Evolutionary conservation across 495 filamentous ascomycete genomes (phyloP).

Genomic region (Chaetomium tenue): DNA sequence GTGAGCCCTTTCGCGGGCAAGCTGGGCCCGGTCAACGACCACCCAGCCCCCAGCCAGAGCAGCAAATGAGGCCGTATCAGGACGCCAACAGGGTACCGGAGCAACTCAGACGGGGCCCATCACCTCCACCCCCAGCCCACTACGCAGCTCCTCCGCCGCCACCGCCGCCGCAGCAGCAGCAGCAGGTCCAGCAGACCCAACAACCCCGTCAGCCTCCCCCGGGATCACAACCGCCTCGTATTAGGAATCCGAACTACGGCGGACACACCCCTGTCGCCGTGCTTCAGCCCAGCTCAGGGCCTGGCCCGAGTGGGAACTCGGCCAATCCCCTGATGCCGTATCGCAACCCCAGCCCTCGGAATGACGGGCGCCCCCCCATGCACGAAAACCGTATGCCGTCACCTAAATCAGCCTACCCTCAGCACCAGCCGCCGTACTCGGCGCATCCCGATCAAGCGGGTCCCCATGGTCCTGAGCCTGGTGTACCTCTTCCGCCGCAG

Average conservation of each 20-base stretch:
- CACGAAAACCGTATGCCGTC: slow-evolving; percentile 83
- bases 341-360: slow-evolving; percentile 72
- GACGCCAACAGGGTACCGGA: slow-evolving; percentile 59
- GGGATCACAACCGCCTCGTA: slow-evolving; percentile 45
- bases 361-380: slow-evolving; percentile 71
- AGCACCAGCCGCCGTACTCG: slow-evolving; percentile 72
- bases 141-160: slow-evolving; percentile 59
- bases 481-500: slow-evolving; percentile 70
- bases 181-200: slow-evolving; percentile 36
- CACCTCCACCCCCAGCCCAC: slow-evolving; percentile 53
- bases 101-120: slow-evolving; percentile 42
- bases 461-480: slow-evolving; percentile 68
- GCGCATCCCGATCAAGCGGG: slow-evolving; percentile 60
- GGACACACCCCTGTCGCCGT: slow-evolving; percentile 59
- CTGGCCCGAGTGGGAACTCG: slow-evolving; percentile 37
- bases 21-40: slow-evolving; percentile 63
- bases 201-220: slow-evolving; percentile 41
- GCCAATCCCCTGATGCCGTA: slow-evolving; percentile 77
- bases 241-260: slow-evolving; percentile 69
- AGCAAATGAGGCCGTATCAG: slow-evolving; percentile 70
- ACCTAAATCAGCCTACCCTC: slow-evolving; percentile 76
- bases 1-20: slow-evolving; percentile 62
- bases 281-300: slow-evolving; percentile 29
- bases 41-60: slow-evolving; percentile 67
- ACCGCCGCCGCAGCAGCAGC: slow-evolving; percentile 41